phyloP scores from a whole-genome alignment of 257 asterid species.

The Jacaranda copaia region DNA sequence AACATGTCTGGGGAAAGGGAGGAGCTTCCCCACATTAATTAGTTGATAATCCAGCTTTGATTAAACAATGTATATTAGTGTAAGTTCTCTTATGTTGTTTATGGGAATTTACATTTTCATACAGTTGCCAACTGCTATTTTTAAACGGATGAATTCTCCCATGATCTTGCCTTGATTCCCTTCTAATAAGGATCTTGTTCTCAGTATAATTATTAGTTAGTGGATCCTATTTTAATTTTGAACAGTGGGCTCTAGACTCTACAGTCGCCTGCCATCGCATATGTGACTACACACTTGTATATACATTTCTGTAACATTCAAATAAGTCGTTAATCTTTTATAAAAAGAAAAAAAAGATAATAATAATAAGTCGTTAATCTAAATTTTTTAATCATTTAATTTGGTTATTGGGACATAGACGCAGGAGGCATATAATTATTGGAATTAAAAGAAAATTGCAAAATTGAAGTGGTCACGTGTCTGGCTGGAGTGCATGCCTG shows the following conservation, averaged over 20 bases:
- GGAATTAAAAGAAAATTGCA: not conserved
- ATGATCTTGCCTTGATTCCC: slow-evolving; percentile 43
- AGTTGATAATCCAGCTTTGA: not conserved
- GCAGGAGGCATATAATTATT: not conserved
- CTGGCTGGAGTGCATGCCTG: too few relatives aligned
- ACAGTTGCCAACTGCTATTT: not conserved
- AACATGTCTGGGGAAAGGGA: slow-evolving; percentile 43
- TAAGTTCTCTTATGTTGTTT: slow-evolving; percentile 22
- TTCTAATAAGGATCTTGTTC: slow-evolving; percentile 45
- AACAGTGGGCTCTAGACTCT: slow-evolving; percentile 12
- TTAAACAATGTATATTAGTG: not conserved
- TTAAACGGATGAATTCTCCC: not conserved
- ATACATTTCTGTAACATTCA: not conserved
- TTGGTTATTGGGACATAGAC: too few relatives aligned
- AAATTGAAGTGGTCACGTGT: not conserved
- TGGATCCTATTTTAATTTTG: slow-evolving; percentile 27
- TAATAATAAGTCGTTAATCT: not conserved
- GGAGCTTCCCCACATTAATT: slow-evolving; percentile 6
- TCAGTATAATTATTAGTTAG: slow-evolving; percentile 30
- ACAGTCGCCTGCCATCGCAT: slow-evolving; percentile 17
- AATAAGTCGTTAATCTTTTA: not conserved
- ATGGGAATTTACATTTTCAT: slow-evolving; percentile 22
- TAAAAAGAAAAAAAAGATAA: too few relatives aligned
- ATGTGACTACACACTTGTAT: slow-evolving; percentile 15
- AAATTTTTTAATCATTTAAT: not conserved